Evolutionary conservation across 345 rosid genomes (phyloP).

Genomic region (Gossypium arboreum): DNA sequence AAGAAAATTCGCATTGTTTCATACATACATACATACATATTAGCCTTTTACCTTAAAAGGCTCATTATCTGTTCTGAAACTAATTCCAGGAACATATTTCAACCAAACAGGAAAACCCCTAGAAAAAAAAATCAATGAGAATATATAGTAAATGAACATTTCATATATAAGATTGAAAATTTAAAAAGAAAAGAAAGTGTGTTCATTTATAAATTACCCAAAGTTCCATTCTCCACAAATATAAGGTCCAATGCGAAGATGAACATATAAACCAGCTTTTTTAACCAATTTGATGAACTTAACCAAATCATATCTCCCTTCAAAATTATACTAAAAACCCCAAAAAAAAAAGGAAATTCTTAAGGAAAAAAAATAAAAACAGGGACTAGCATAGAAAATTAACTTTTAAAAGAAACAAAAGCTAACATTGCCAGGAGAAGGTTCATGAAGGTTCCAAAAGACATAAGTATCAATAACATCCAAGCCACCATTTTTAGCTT

Average conservation of each 20-base stretch:
- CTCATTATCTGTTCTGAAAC: constrained; percentile 78
- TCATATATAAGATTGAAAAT: not conserved
- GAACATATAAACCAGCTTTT: constrained; percentile 52
- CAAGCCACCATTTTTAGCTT: constrained; percentile 68
- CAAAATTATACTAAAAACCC: constrained; percentile 48
- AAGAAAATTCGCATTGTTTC: not conserved
- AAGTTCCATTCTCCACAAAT: constrained; percentile 78
- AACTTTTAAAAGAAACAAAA: constrained; percentile 10
- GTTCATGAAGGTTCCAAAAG: constrained; percentile 72
- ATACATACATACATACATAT: too few relatives aligned
- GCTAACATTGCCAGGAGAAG: constrained; percentile 58
- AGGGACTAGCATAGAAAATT: not conserved
- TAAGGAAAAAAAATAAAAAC: not conserved
- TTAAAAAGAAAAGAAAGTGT: not conserved
- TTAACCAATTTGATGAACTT: constrained; percentile 49
- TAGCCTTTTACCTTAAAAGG: constrained; percentile 61
- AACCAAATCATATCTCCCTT: constrained; percentile 56
- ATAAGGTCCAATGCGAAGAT: constrained; percentile 75
- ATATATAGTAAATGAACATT: not conserved
- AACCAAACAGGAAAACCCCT: constrained; percentile 89
- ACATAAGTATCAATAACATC: constrained; percentile 66
- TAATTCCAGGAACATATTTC: constrained; percentile 75
- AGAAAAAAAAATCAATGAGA: not conserved
- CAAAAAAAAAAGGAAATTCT: not conserved
- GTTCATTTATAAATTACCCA: constrained; percentile 36